These are phyloP conservation scores for Phycomyces blakesleeanus DNA, from an alignment of 192 early-diverging fungal species.

Conservation along the genomic window DNA sequence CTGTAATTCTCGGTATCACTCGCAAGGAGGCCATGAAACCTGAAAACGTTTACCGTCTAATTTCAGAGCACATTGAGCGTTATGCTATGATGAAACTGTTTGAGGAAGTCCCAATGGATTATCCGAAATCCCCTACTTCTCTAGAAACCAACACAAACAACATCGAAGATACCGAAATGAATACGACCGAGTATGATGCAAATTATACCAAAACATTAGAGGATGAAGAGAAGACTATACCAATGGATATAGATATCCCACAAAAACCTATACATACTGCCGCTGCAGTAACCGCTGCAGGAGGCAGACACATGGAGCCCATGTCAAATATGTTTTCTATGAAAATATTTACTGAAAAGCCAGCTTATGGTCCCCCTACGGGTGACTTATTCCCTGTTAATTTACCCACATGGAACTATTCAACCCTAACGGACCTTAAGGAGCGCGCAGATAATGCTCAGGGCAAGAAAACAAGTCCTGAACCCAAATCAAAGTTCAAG, in stretches of 20 bases:
- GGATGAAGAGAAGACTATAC: not conserved
- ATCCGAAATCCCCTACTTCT: slow-evolving; percentile 7
- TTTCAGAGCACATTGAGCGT: slow-evolving; percentile 36
- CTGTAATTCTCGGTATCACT: slow-evolving; percentile 40
- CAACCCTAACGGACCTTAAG: not conserved
- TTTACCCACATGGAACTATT: not conserved
- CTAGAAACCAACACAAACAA: slow-evolving; percentile 26
- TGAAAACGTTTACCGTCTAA: slow-evolving; percentile 31
- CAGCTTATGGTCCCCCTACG: not conserved
- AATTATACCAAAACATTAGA: not conserved
- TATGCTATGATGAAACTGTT: slow-evolving; percentile 41
- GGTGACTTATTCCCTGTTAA: slow-evolving; percentile 2
- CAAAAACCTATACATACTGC: slow-evolving; percentile 26
- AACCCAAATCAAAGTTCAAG: too few species aligned
- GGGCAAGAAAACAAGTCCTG: not conserved
- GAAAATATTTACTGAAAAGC: slow-evolving; percentile 16
- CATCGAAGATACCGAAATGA: slow-evolving; percentile 6
- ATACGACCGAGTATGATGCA: not conserved
- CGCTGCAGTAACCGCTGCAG: slow-evolving; percentile 33
- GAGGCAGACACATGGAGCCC: slow-evolving; percentile 25
- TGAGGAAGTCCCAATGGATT: not conserved
- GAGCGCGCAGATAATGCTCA: not conserved
- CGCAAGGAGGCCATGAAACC: slow-evolving; percentile 33
- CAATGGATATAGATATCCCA: slow-evolving; percentile 3
- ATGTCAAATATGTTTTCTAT: slow-evolving; percentile 28